Evolutionary conservation across 352 stramenopile genomes (phyloP).

Genomic region (Phytopythium kandeliae): DNA sequence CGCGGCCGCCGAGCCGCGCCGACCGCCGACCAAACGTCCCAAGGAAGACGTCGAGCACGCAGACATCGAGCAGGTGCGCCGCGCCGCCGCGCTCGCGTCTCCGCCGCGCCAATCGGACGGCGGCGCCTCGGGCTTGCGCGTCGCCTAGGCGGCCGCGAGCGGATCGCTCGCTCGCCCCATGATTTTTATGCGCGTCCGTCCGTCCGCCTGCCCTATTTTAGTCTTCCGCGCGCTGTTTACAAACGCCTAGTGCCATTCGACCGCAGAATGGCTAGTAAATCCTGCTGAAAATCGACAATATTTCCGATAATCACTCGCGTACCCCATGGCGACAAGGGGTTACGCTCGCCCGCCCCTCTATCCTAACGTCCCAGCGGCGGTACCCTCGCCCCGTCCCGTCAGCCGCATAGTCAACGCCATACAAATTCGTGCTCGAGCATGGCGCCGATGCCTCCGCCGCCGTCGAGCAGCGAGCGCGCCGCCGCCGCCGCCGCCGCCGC

Average conservation of each 20-base stretch:
- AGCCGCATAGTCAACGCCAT: not conserved
- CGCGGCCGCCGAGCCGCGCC: not conserved
- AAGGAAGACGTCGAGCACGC: slow-evolving; percentile 8
- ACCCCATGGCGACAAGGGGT: no score
- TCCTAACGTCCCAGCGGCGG: no score
- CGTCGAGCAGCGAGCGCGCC: not conserved
- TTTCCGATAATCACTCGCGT: no score
- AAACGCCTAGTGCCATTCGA: no score
- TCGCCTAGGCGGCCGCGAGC: not conserved
- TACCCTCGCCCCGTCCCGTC: no score
- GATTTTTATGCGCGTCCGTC: slow-evolving; percentile 1
- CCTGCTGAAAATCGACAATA: no score
- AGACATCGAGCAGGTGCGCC: slow-evolving; percentile 11
- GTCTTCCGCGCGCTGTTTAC: no score
- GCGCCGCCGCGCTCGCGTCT: slow-evolving; percentile 11
- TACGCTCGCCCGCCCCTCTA: no score
- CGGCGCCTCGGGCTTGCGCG: slow-evolving; percentile 3
- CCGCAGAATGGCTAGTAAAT: no score
- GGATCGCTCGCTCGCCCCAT: not conserved
- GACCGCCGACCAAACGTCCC: not conserved
- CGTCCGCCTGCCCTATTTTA: slow-evolving; percentile 9
- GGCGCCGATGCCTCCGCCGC: not conserved
- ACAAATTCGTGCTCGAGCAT: not conserved
- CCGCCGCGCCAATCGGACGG: not conserved
- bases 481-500: not conserved